These are phyloP conservation scores for Claviceps digitariae DNA, from an alignment of 2,329 filamentous ascomycete species.

Conservation along the genomic window DNA sequence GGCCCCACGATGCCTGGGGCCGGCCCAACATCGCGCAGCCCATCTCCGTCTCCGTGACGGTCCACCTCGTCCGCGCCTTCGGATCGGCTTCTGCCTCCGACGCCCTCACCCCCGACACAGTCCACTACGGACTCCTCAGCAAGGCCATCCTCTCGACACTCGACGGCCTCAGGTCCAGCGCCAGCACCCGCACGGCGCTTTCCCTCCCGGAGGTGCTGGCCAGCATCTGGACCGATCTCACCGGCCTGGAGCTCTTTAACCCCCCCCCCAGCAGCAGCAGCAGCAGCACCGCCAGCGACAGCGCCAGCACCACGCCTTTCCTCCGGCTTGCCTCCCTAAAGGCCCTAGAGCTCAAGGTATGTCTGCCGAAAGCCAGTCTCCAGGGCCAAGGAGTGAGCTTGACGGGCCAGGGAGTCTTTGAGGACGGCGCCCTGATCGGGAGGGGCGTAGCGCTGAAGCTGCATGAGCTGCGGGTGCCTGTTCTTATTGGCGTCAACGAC, in stretches of 20 bases:
- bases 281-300: not conserved
- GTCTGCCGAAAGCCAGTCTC: conserved; percentile 55
- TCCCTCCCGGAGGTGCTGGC: conserved; percentile 17
- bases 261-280: not conserved
- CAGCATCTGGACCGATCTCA: conserved; percentile 20
- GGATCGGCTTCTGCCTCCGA: conserved; percentile 44
- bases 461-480: conserved; percentile 47
- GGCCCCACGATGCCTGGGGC: conserved; percentile 57
- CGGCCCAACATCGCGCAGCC: conserved; percentile 46
- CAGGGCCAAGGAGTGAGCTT: conserved; percentile 47
- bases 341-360: conserved; percentile 37
- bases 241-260: conserved; percentile 11
- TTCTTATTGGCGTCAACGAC: conserved; percentile 57
- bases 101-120: conserved; percentile 51
- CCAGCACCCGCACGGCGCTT: conserved; percentile 1
- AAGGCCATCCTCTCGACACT: conserved; percentile 46
- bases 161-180: not conserved
- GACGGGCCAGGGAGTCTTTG: conserved; percentile 29
- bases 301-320: conserved; percentile 12
- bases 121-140: conserved; percentile 61
- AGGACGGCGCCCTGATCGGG: conserved; percentile 9
- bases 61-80: conserved; percentile 44
- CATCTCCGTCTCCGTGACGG: conserved; percentile 42
- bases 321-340: conserved; percentile 23
- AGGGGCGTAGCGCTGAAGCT: conserved; percentile 31